Base-by-base conservation (phyloP, 129 eudicot species). In the Chrysanthemum seticuspe region DNA sequence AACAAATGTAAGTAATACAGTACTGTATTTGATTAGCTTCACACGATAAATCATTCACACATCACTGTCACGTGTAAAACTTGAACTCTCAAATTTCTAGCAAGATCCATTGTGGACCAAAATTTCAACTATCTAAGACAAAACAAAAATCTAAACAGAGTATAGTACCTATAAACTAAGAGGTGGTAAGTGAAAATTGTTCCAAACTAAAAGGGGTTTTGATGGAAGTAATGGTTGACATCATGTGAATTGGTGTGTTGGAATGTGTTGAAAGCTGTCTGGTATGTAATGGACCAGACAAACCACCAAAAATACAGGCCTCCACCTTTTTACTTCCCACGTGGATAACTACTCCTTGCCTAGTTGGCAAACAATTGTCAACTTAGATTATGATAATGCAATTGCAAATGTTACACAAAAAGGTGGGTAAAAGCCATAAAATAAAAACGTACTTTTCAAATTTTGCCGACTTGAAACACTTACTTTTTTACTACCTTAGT, bases 161-260 rank as follows among this genome's bases (percentile, higher is more conserved):
- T 36, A 34, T 4, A 36, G 44, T 36, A 1, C 2, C 44, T 36
- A 5, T 36, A 36, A 36, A 36, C 8, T 5, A 36, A 36, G n/a
- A 69, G 65, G 65, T 31, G 48, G 70, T 9, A 77, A 11, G 14
- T 44, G 40, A n/a, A 47, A 69, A 51, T 13, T 61, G 55, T 31
- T 31, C 10, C 51, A 61, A 77, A 31, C 49, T 9, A 3, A 21
- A 49, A 49, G 58, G 62, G 10, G 19, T 13, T 31, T 31, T 61
- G 19, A 15, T 54, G 73, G 15, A 53, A 25, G 3, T 14, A 49
- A 68, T 49, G 66, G 56, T 52, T 70, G 36, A 54, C 72, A 77
- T 77, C 72, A 70, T 77, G 81, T 77, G 81, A 60, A 15, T 40
- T 56, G 50, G 15, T 70, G 81, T 71, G 81, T 71, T 71, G 77